These are phyloP conservation scores for Flaveria bidentis DNA, from an alignment of 129 eudicot genomes.

Conservation along the genomic window DNA sequence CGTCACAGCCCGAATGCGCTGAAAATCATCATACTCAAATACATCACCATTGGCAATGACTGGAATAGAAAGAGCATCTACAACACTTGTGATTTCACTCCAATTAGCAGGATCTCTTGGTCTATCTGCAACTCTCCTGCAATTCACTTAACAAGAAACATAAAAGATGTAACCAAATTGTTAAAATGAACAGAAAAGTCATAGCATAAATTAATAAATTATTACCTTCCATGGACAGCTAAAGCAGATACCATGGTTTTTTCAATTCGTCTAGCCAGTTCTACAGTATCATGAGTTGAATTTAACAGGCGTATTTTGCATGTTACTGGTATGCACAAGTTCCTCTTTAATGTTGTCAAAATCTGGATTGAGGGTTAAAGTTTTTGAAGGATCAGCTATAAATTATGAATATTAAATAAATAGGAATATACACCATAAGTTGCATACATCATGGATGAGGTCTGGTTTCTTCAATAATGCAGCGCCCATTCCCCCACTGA, in stretches of 20 bases:
- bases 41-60: slow-evolving; percentile 96
- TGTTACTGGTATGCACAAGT: slow-evolving; percentile 75
- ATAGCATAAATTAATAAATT: not conserved
- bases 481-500: slow-evolving; percentile 96
- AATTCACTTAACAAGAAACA: slow-evolving; percentile 36
- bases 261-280: slow-evolving; percentile 80
- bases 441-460: slow-evolving; percentile 81
- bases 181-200: not conserved
- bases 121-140: slow-evolving; percentile 89
- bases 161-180: slow-evolving; percentile 26
- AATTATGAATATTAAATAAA: not conserved
- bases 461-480: slow-evolving; percentile 78
- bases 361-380: slow-evolving; percentile 48
- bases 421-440: slow-evolving; percentile 3
- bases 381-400: slow-evolving; percentile 11
- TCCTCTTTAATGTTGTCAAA: slow-evolving; percentile 81
- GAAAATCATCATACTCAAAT: slow-evolving; percentile 74
- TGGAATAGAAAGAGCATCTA: slow-evolving; percentile 85
- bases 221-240: slow-evolving; percentile 93
- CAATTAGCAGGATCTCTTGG: slow-evolving; percentile 98
- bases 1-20: slow-evolving; percentile 63
- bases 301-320: slow-evolving; percentile 83
- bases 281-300: slow-evolving; percentile 71
- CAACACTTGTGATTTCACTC: slow-evolving; percentile 86
- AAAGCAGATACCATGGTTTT: slow-evolving; percentile 90